These are phyloP conservation scores for Ophiocordyceps robertsii DNA, from an alignment of 2,329 filamentous ascomycete genomes.

Conservation along the genomic window DNA sequence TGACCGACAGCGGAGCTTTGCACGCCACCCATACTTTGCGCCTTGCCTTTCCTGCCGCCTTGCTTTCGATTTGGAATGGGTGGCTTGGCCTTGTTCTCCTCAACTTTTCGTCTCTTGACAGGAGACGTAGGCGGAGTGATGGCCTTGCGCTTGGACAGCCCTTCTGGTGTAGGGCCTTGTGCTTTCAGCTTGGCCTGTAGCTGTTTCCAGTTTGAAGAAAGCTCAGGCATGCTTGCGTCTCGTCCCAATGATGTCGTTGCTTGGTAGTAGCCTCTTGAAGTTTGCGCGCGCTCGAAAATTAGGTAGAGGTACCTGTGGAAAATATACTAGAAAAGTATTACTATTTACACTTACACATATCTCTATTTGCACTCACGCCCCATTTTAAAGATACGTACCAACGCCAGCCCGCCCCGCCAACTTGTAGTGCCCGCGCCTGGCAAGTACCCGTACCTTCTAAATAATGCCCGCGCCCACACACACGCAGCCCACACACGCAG, in stretches of 20 bases:
- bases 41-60: background rate
- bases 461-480: too few relatives aligned
- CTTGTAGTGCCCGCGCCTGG: too few relatives aligned
- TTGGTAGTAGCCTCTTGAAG: too few relatives aligned
- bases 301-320: too few relatives aligned
- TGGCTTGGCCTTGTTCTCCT: slow-evolving; percentile 1
- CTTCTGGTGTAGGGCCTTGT: slow-evolving; percentile 23
- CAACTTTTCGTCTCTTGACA: slow-evolving; percentile 16
- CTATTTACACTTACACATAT: too few relatives aligned
- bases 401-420: too few relatives aligned
- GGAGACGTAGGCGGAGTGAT: slow-evolving; percentile 13
- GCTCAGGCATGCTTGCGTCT: slow-evolving; percentile 21
- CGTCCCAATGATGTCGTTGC: background rate
- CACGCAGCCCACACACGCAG: too few relatives aligned
- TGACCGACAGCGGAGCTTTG: slow-evolving; percentile 33
- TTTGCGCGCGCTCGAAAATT: too few relatives aligned
- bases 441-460: too few relatives aligned
- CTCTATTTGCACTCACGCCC: too few relatives aligned
- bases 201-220: slow-evolving; percentile 68
- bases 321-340: too few relatives aligned
- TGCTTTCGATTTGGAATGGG: background rate
- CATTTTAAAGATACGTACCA: too few relatives aligned
- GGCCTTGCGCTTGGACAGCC: slow-evolving; percentile 29
- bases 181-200: slow-evolving; percentile 50
- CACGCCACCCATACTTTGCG: slow-evolving; percentile 38